phyloP scores from a whole-genome alignment of 768 basidiomycete genomes.

The Lactarius tabidus region DNA sequence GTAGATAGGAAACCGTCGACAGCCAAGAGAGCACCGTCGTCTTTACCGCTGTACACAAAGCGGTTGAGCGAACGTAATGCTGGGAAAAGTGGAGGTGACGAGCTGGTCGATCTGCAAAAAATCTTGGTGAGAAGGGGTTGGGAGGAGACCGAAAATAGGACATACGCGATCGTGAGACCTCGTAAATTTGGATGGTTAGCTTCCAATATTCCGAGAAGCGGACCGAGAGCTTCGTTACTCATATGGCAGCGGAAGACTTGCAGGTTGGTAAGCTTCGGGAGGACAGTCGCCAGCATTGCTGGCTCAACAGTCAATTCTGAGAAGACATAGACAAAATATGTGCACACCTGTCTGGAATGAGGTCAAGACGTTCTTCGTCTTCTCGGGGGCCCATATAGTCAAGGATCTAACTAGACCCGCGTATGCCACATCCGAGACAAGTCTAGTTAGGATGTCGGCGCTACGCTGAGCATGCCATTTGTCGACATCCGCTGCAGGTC shows the following conservation, averaged over 20 bases:
- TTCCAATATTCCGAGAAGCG: slow-evolving; percentile 52
- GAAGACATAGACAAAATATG: background rate
- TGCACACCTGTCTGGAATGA: slow-evolving; percentile 60
- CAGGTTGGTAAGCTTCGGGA: slow-evolving; percentile 58
- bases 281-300: slow-evolving; percentile 60
- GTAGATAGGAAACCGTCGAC: slow-evolving; percentile 42
- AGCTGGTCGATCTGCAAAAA: slow-evolving; percentile 2
- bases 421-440: slow-evolving; percentile 58
- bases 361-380: slow-evolving; percentile 46
- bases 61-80: slow-evolving; percentile 31
- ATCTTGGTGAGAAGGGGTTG: background rate
- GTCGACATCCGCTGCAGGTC: slow-evolving; percentile 38
- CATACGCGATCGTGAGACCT: slow-evolving; percentile 36
- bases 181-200: slow-evolving; percentile 43
- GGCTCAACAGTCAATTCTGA: background rate
- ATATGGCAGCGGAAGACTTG: slow-evolving; percentile 60
- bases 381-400: slow-evolving; percentile 51
- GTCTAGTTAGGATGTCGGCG: slow-evolving; percentile 65
- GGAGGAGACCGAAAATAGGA: background rate
- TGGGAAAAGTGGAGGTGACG: slow-evolving; percentile 1
- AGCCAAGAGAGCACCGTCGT: slow-evolving; percentile 38
- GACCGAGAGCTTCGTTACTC: slow-evolving; percentile 46
- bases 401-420: slow-evolving; percentile 55
- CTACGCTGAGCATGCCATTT: slow-evolving; percentile 57
- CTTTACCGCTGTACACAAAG: slow-evolving; percentile 31